Evolutionary conservation across 352 stramenopile genomes (phyloP).

Genomic region (Aphanomyces astaci): DNA sequence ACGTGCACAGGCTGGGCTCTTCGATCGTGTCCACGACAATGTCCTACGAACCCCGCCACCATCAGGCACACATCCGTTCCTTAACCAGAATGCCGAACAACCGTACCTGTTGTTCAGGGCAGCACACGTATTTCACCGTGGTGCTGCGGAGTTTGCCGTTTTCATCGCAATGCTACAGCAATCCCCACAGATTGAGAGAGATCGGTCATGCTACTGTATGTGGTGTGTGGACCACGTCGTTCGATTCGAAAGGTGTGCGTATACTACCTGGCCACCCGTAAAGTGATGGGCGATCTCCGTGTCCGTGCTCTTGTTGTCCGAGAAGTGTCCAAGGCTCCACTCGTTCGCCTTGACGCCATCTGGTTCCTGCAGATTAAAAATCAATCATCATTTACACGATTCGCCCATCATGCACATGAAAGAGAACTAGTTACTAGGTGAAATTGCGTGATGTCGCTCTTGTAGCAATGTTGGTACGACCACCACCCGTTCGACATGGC

Average conservation of each 20-base stretch:
- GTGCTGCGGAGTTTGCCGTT: slow-evolving; percentile 65
- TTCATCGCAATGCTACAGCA: slow-evolving; percentile 56
- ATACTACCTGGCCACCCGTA: slow-evolving; percentile 44
- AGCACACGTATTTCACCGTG: slow-evolving; percentile 72
- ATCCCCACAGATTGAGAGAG: too few species aligned
- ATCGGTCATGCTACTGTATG: too few species aligned
- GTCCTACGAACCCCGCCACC: slow-evolving; percentile 21
- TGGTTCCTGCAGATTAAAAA: slow-evolving; percentile 40
- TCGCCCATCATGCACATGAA: too few species aligned
- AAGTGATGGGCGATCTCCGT: slow-evolving; percentile 66
- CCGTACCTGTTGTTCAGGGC: slow-evolving; percentile 41
- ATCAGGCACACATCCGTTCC: not conserved
- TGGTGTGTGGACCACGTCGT: too few species aligned
- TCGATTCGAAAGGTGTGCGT: too few species aligned
- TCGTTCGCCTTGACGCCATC: slow-evolving; percentile 62
- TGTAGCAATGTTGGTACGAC: slow-evolving; percentile 81
- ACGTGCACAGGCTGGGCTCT: slow-evolving; percentile 74
- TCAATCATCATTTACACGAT: not conserved
- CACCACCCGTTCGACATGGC: slow-evolving; percentile 60
- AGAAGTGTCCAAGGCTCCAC: slow-evolving; percentile 76
- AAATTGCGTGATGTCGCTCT: slow-evolving; percentile 71
- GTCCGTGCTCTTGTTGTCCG: slow-evolving; percentile 27
- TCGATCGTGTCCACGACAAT: slow-evolving; percentile 63
- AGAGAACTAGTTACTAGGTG: slow-evolving; percentile 28
- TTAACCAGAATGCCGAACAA: not conserved